phyloP scores from a whole-genome alignment of 176 grass and related monocot species.

The Tillandsia fasciculata region DNA sequence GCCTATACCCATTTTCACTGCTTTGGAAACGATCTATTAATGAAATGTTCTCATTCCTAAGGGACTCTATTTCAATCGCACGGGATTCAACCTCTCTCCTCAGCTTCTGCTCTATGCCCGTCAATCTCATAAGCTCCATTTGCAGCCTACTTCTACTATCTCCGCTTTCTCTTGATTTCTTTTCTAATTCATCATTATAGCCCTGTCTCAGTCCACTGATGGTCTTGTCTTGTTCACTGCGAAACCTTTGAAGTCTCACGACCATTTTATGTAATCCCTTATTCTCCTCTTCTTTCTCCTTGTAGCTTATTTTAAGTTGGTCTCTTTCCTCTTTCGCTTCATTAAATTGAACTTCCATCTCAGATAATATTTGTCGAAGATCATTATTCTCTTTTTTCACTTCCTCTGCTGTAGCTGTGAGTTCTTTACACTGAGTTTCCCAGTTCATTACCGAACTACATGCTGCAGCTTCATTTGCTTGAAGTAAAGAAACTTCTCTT shows the following conservation, averaged over 20 bases:
- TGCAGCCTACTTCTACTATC: slow-evolving; percentile 37
- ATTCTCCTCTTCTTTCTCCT: slow-evolving; percentile 63
- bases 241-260: slow-evolving; percentile 53
- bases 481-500: slow-evolving; percentile 65
- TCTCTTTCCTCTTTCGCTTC: slow-evolving; percentile 45
- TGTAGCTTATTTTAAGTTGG: slow-evolving; percentile 40
- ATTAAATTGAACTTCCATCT: slow-evolving; percentile 41
- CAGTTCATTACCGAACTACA: slow-evolving; percentile 25
- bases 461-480: slow-evolving; percentile 25
- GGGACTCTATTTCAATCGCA: slow-evolving; percentile 48
- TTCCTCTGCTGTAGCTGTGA: slow-evolving; percentile 31
- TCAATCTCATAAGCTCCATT: slow-evolving; percentile 62
- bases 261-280: slow-evolving; percentile 58
- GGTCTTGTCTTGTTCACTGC: slow-evolving; percentile 71
- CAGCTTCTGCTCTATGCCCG: slow-evolving; percentile 70
- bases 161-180: slow-evolving; percentile 26
- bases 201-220: slow-evolving; percentile 58
- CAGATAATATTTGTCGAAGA: slow-evolving; percentile 38
- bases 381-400: slow-evolving; percentile 25
- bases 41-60: slow-evolving; percentile 71
- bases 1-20: slow-evolving; percentile 32
- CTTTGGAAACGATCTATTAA: slow-evolving; percentile 43
- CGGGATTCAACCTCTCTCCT: slow-evolving; percentile 58
- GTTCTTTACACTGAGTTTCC: slow-evolving; percentile 37
- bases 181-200: slow-evolving; percentile 31